Evolutionary conservation across 1,139 yeast genomes (phyloP).

Genomic region (Hanseniaspora uvarum): DNA sequence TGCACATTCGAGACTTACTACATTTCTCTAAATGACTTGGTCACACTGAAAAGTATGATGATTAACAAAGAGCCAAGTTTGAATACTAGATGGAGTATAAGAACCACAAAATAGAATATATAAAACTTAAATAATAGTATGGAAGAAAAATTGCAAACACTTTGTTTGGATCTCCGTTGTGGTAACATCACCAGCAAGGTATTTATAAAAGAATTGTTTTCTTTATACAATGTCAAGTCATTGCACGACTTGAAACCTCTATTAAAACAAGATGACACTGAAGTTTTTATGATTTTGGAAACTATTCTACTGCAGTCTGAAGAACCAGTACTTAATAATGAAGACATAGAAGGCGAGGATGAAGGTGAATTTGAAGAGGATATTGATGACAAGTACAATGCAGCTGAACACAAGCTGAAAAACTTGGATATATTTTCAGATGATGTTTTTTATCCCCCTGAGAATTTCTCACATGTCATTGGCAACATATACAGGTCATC

Average conservation of each 20-base stretch:
- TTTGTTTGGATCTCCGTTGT: slow-evolving; percentile 4
- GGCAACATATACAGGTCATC: slow-evolving; percentile 75
- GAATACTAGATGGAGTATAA: neutral
- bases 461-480: slow-evolving; percentile 78
- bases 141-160: neutral
- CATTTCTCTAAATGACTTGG: too few relatives aligned
- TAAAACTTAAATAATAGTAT: neutral
- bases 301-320: slow-evolving; percentile 2
- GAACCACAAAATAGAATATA: too few relatives aligned
- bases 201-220: slow-evolving; percentile 1
- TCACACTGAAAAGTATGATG: too few relatives aligned
- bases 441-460: slow-evolving; percentile 51
- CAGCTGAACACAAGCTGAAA: slow-evolving; percentile 24
- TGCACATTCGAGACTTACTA: too few relatives aligned
- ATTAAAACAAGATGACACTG: neutral
- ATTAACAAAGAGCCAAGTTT: too few relatives aligned
- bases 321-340: slow-evolving; percentile 18
- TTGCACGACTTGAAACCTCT: slow-evolving; percentile 7
- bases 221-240: neutral
- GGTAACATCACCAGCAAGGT: neutral
- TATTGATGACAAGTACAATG: slow-evolving; percentile 26
- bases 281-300: slow-evolving; percentile 2
- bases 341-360: slow-evolving; percentile 19
- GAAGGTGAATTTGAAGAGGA: slow-evolving; percentile 24
- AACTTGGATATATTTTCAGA: slow-evolving; percentile 12